Evolutionary conservation across 305 asterid species (phyloP).

Genomic region (Fraxinus platypoda): DNA sequence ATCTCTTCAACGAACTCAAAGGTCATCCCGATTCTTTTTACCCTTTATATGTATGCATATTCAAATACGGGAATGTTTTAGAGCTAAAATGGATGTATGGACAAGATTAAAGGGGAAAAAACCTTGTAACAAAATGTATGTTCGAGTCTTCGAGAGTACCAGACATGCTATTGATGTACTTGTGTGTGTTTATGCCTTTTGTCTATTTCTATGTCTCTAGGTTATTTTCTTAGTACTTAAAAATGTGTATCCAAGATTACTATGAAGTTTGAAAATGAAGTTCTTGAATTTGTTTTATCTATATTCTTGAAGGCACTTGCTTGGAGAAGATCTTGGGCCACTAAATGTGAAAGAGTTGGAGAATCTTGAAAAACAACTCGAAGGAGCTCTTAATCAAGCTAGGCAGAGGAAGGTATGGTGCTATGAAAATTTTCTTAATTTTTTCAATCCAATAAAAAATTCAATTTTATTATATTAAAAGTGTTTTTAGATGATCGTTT

Average conservation of each 20-base stretch:
- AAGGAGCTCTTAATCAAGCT: constrained; percentile 81
- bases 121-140: not conserved
- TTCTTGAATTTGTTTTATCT: not conserved
- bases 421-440: not conserved
- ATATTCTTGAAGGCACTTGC: constrained; percentile 60
- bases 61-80: not conserved
- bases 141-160: not conserved
- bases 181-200: too few relatives aligned
- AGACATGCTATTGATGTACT: not conserved
- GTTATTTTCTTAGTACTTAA: not conserved
- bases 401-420: constrained; percentile 80
- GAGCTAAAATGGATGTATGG: not conserved
- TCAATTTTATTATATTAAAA: not conserved
- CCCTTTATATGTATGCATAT: not conserved
- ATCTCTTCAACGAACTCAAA: constrained; percentile 85
- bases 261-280: not conserved
- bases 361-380: constrained; percentile 89
- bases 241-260: not conserved
- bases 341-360: constrained; percentile 80
- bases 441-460: not conserved
- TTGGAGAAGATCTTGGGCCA: constrained; percentile 91
- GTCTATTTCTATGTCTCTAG: not conserved
- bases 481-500: not conserved
- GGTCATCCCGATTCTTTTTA: constrained; percentile 34
- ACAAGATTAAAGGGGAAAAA: not conserved